Base-by-base conservation (phyloP, 345 rosid species). In the Pistacia vera region DNA sequence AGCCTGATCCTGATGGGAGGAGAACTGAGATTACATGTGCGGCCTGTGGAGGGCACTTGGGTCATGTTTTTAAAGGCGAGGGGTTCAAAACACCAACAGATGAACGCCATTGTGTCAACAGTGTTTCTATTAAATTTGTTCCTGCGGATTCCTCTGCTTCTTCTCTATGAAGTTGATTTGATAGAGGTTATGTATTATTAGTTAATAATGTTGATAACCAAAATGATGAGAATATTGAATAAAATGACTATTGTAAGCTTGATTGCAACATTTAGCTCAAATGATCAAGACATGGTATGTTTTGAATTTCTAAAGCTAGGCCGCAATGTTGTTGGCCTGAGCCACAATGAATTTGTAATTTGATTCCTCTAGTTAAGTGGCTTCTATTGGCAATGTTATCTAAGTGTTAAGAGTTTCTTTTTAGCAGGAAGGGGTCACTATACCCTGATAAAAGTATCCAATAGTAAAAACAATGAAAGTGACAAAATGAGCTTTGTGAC, bases 51-150 rank as follows among this genome's bases (percentile, higher is more conserved):
- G 97, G 94, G 14, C 97, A 92, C 79, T 64, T 92, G 73, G 94
- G 94, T 9, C 97, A 90, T 78, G 97, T 92, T 17, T 92, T 92
- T 65, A 92, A 92, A 81, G 94, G 94, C 18, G 97, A 92, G 70
- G 94, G 94, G 8, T 90, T 88, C 78, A 61, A 71, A 6, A 88
- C 87, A 6, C 94, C 92, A 0, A 87, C 85, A 0, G 83, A 92
- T 63, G 94, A 88, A 69, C 97, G 91, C 69, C 97, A 92, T 33
- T 90, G 97, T 41, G 94, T 92, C 51, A 92, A 92, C 72, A 92
- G 94, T 22, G 73, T 90, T 65, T 90, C 97, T 0, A 76, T 92
- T 82, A 90, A 90, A 89, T 90, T 90, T 67, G 73, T 0, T 2
- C 70, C 94, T n/a, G 83, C 82, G 5, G 78, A 80, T 73, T 77